These are phyloP conservation scores for Lentinus brumalis DNA, from an alignment of 768 basidiomycete genomes.

Conservation along the genomic window DNA sequence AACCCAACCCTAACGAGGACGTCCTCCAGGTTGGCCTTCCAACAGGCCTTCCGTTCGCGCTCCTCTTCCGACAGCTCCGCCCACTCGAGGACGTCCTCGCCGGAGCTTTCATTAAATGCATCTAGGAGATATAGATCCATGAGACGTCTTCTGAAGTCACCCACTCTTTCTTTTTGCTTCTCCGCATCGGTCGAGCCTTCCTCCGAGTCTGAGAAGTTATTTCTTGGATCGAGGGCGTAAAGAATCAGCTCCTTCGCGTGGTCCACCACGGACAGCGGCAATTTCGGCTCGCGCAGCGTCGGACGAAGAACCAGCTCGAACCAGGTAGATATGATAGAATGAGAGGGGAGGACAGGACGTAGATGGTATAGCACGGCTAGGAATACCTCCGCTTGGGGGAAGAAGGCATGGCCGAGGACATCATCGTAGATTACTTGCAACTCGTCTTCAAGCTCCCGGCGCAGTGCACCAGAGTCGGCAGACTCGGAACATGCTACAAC, in stretches of 20 bases:
- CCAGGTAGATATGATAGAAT: constrained; percentile 75
- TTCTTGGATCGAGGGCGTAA: constrained; percentile 47
- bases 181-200: constrained; percentile 42
- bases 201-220: constrained; percentile 7
- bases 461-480: constrained; percentile 44
- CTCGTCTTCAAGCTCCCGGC: constrained; percentile 62
- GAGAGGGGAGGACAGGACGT: constrained; percentile 58
- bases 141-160: constrained; percentile 67
- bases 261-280: constrained; percentile 57
- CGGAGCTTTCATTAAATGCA: constrained; percentile 73
- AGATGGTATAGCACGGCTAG: constrained; percentile 67
- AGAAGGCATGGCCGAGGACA: constrained; percentile 61
- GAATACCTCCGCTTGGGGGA: constrained; percentile 66
- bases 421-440: constrained; percentile 65
- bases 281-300: constrained; percentile 71
- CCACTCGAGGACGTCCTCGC: constrained; percentile 75
- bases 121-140: constrained; percentile 79
- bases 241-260: constrained; percentile 76
- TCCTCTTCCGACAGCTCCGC: constrained; percentile 64
- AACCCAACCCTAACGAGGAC: constrained; percentile 67
- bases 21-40: constrained; percentile 82
- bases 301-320: constrained; percentile 80
- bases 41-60: constrained; percentile 57
- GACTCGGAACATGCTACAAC: constrained; percentile 51
- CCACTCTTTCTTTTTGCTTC: constrained; percentile 49